Evolutionary conservation across 2,329 filamentous ascomycete genomes (phyloP).

Genomic region (Monosporascus sp.): DNA sequence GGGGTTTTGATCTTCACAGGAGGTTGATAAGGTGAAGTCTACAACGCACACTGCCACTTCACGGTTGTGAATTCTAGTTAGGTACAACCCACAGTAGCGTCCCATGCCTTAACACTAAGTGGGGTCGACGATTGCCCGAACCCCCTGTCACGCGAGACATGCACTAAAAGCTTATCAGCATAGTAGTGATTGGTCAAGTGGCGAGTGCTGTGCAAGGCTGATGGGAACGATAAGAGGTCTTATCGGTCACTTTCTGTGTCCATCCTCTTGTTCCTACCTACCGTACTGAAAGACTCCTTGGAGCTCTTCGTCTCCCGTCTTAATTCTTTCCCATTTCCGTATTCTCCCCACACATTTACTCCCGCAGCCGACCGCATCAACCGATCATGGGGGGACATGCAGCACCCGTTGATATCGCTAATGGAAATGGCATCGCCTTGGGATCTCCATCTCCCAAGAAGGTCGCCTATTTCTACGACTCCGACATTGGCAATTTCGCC

Average conservation of each 20-base stretch:
- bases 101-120: no score
- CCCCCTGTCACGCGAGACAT: background rate
- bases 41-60: no score
- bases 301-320: background rate
- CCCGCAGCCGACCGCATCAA: background rate
- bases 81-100: no score
- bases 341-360: conserved; percentile 2
- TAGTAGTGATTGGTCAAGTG: background rate
- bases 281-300: background rate
- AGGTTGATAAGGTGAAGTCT: no score
- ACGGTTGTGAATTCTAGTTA: no score
- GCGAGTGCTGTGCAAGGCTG: background rate
- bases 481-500: conserved; percentile 96
- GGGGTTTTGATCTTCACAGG: no score
- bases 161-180: background rate
- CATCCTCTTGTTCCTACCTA: background rate
- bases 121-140: background rate
- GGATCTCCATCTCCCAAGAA: conserved; percentile 58
- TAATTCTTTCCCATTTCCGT: conserved; percentile 5
- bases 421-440: conserved; percentile 45
- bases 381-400: conserved; percentile 41
- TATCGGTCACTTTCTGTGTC: no score
- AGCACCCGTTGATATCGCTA: conserved; percentile 48
- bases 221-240: background rate
- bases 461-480: conserved; percentile 97